phyloP scores from a whole-genome alignment of 768 basidiomycete genomes.

The Mycena rosella region DNA sequence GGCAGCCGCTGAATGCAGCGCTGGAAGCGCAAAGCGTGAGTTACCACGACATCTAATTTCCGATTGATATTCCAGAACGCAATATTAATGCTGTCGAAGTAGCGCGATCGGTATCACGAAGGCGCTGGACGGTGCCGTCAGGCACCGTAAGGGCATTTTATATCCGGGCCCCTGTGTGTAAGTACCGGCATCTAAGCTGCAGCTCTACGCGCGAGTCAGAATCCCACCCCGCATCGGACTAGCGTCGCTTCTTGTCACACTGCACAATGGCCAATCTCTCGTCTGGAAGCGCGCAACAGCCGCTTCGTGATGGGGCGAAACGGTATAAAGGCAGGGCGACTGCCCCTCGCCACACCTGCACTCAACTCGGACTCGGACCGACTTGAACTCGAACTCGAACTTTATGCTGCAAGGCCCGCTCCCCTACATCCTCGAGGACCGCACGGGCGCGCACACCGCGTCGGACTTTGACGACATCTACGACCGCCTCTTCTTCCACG shows the following conservation, averaged over 20 bases:
- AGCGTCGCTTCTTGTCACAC: slow-evolving; percentile 34
- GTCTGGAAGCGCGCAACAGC: no score
- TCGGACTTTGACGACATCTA: slow-evolving; percentile 86
- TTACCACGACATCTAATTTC: slow-evolving; percentile 4
- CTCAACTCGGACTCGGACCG: no score
- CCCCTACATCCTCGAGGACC: slow-evolving; percentile 77
- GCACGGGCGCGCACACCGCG: slow-evolving; percentile 64
- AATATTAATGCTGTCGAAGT: background rate
- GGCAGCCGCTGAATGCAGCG: no score
- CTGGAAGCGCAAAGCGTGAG: no score
- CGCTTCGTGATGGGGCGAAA: no score
- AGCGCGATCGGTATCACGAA: slow-evolving; percentile 17
- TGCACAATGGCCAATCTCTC: slow-evolving; percentile 23
- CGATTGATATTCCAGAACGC: slow-evolving; percentile 21
- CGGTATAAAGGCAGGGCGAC: slow-evolving; percentile 36
- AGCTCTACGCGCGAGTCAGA: no score
- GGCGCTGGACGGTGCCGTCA: slow-evolving; percentile 30
- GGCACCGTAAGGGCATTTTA: slow-evolving; percentile 20
- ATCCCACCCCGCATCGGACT: slow-evolving; percentile 18
- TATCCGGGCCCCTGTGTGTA: slow-evolving; percentile 27
- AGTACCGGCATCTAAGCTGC: slow-evolving; percentile 26
- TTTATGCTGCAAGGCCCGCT: slow-evolving; percentile 44
- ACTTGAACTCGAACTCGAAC: no score
- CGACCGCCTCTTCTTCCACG: slow-evolving; percentile 78
- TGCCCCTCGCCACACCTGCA: no score